Conservation (phyloP, 352 stramenopile species). For the Phytophthora pluvialis region DNA sequence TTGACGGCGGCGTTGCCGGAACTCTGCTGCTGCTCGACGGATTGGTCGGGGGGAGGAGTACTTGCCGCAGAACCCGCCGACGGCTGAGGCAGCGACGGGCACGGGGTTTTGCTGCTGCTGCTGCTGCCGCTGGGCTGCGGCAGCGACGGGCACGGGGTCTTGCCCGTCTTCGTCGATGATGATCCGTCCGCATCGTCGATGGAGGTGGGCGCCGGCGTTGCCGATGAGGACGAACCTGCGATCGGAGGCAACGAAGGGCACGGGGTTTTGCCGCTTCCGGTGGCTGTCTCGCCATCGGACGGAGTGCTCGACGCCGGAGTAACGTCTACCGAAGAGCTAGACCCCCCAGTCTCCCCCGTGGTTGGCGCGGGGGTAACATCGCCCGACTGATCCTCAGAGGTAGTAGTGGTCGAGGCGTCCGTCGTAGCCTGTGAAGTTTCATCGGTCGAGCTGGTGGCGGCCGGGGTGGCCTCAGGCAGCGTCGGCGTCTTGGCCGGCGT, state of each 20-base stretch:
- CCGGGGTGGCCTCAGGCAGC: conserved; percentile 21
- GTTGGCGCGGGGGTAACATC: conserved; percentile 21
- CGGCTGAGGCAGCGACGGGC: conserved; percentile 18
- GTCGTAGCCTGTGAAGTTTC: conserved; percentile 15
- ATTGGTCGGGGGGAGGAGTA: conserved; percentile 6
- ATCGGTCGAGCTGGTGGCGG: conserved; percentile 11
- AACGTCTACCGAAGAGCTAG: conserved; percentile 22
- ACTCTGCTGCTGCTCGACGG: conserved; percentile 31
- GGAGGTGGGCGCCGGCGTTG: conserved; percentile 37
- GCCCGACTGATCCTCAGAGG: conserved; percentile 1
- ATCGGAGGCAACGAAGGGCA: conserved; percentile 22
- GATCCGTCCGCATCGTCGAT: conserved; percentile 28
- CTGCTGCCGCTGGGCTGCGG: conserved; percentile 24
- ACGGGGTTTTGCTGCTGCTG: not conserved
- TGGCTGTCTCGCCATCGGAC: conserved; percentile 8
- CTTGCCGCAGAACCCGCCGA: conserved; percentile 10
- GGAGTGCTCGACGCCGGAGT: conserved; percentile 26
- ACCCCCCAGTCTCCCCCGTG: conserved; percentile 17
- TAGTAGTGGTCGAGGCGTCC: not conserved
- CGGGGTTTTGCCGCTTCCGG: conserved; percentile 23
- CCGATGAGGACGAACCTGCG: conserved; percentile 32
- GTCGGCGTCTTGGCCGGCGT: conserved; percentile 24
- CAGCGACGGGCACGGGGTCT: conserved; percentile 37
- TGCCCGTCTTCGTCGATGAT: conserved; percentile 21
- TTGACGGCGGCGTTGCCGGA: conserved; percentile 22